phyloP scores from a whole-genome alignment of 129 eudicot species.

The Glebionis coronaria region DNA sequence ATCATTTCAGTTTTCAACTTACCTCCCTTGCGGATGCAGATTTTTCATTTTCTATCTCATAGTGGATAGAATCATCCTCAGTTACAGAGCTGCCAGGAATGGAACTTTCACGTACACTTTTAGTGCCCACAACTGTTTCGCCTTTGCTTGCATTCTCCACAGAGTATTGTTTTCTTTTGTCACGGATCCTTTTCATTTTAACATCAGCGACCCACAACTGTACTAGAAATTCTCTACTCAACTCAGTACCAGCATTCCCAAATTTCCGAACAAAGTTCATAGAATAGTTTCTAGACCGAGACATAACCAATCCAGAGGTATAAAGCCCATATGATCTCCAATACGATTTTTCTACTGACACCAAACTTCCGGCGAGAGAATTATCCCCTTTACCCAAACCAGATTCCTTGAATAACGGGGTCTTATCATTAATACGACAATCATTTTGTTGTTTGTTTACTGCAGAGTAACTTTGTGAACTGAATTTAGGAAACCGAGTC shows the following conservation, averaged over 20 bases:
- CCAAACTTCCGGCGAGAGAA: slow-evolving; percentile 14
- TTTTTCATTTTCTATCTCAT: slow-evolving; percentile 43
- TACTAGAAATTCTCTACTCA: slow-evolving; percentile 75
- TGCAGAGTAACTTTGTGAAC: slow-evolving; percentile 1
- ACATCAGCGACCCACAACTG: slow-evolving; percentile 70
- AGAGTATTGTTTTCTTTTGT: slow-evolving; percentile 32
- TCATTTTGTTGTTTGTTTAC: slow-evolving; percentile 26
- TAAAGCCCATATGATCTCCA: slow-evolving; percentile 27
- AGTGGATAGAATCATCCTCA: slow-evolving; percentile 46
- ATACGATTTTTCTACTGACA: slow-evolving; percentile 19
- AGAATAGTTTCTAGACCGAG: slow-evolving; percentile 13
- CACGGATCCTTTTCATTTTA: slow-evolving; percentile 34
- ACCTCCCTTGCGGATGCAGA: slow-evolving; percentile 82
- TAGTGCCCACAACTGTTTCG: slow-evolving; percentile 23
- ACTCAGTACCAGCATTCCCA: slow-evolving; percentile 41
- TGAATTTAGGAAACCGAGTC: slow-evolving; percentile 26
- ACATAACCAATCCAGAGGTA: neutral
- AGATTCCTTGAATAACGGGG: slow-evolving; percentile 12
- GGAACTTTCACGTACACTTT: slow-evolving; percentile 26
- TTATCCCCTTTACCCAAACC: slow-evolving; percentile 24
- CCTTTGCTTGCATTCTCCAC: slow-evolving; percentile 17
- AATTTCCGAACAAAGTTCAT: slow-evolving; percentile 22
- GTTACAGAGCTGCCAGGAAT: slow-evolving; percentile 36
- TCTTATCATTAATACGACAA: slow-evolving; percentile 14
- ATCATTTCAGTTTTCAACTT: slow-evolving; percentile 21